Percentiles rank a stretch among this genome's conserved stretches.
Conservation (phyloP, 2,329 filamentous ascomycete genomes). For the Teratosphaeriaceae sp. region DNA sequence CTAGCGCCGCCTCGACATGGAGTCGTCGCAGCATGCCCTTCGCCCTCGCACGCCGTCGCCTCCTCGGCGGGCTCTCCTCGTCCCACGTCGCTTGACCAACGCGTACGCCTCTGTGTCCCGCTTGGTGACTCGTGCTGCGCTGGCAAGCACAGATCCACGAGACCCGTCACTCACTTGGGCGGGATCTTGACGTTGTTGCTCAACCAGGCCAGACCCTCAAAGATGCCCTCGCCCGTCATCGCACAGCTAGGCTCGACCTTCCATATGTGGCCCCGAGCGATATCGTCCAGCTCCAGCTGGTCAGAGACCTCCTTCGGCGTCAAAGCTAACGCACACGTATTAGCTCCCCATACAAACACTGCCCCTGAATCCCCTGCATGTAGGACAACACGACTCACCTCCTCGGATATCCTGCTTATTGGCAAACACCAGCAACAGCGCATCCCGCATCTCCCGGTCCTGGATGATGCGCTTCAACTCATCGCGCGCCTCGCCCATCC, state of each 20-base stretch:
- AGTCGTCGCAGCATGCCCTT: neutral
- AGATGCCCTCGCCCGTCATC: constrained; percentile 47
- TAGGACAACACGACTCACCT: constrained; percentile 52
- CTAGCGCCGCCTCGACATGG: neutral
- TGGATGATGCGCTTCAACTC: constrained; percentile 98
- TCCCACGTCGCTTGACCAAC: neutral
- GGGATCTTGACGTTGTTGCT: constrained; percentile 44
- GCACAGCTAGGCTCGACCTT: constrained; percentile 50
- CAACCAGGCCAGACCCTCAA: constrained; percentile 47
- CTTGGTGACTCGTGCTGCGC: neutral
- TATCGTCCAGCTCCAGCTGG: constrained; percentile 41
- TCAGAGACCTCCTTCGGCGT: constrained; percentile 45
- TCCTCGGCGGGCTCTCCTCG: neutral
- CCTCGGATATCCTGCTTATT: constrained; percentile 98
- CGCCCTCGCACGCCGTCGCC: neutral
- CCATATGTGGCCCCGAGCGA: constrained; percentile 48
- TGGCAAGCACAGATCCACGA: neutral
- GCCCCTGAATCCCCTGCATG: neutral
- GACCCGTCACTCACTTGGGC: constrained; percentile 13
- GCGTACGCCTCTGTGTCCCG: neutral
- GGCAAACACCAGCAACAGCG: constrained; percentile 93
- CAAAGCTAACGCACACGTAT: constrained; percentile 38
- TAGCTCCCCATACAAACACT: too few species aligned
- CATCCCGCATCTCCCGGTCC: constrained; percentile 97
- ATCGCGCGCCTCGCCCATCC: constrained; percentile 93